Percentiles rank a stretch among this genome's conserved stretches.
These are phyloP conservation scores for Microbotryum violaceum DNA, from an alignment of 1,284 basidiomycete genomes.

Conservation along the genomic window DNA sequence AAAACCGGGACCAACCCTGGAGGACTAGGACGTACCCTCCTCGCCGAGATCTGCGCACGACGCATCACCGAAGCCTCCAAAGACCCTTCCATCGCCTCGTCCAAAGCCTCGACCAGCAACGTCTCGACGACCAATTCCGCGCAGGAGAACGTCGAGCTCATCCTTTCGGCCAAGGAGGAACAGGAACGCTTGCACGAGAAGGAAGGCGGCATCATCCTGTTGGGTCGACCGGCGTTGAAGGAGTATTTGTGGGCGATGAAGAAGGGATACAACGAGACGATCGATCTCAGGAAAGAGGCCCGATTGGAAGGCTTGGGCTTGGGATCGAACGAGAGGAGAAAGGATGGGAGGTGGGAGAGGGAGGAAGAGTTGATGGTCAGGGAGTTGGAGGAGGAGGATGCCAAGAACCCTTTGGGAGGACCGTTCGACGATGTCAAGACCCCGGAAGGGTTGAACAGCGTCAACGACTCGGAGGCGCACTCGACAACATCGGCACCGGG, in stretches of 20 bases:
- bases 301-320: slow-evolving; percentile 32
- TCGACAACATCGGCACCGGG: too few species aligned
- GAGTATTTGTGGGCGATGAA: slow-evolving; percentile 85
- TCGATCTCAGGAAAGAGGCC: slow-evolving; percentile 60
- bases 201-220: slow-evolving; percentile 71
- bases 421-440: slow-evolving; percentile 27
- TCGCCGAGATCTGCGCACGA: slow-evolving; percentile 60
- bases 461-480: neutral
- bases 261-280: slow-evolving; percentile 72
- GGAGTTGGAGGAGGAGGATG: slow-evolving; percentile 52
- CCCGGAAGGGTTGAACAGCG: slow-evolving; percentile 11
- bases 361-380: slow-evolving; percentile 50
- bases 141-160: slow-evolving; percentile 51
- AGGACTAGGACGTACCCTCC: slow-evolving; percentile 66
- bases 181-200: slow-evolving; percentile 50
- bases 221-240: slow-evolving; percentile 89
- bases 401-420: slow-evolving; percentile 51
- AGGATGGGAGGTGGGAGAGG: slow-evolving; percentile 51
- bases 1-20: slow-evolving; percentile 74
- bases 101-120: slow-evolving; percentile 8
- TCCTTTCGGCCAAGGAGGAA: slow-evolving; percentile 51
- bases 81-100: slow-evolving; percentile 12
- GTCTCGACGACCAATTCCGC: slow-evolving; percentile 10
- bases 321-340: slow-evolving; percentile 28
- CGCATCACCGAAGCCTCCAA: slow-evolving; percentile 46